A percentile compares a stretch with the other conserved stretches of the same genome.
Conservation (phyloP, 441 rosid genomes). For the Erodium moschatum region DNA sequence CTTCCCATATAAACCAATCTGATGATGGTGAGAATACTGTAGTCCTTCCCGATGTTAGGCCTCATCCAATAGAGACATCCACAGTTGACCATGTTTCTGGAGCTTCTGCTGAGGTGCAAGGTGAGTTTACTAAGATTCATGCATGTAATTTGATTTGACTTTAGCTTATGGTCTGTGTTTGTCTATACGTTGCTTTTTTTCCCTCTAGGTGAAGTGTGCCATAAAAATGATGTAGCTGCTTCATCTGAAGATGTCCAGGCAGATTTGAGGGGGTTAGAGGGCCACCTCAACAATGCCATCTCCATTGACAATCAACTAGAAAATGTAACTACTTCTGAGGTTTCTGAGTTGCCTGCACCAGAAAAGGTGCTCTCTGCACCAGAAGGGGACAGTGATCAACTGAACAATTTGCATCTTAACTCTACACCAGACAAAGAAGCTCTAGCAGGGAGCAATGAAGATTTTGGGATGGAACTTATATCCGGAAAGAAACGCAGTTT, state of each 20-base stretch:
- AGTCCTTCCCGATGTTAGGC: slow-evolving; percentile 18
- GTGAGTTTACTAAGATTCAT: slow-evolving; percentile 39
- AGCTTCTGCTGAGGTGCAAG: slow-evolving; percentile 44
- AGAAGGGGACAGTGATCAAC: slow-evolving; percentile 35
- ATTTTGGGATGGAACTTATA: slow-evolving; percentile 33
- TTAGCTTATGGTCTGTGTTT: slow-evolving; percentile 9
- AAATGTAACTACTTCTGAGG: slow-evolving; percentile 26
- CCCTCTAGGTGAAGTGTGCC: slow-evolving; percentile 33
- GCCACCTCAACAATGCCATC: slow-evolving; percentile 26
- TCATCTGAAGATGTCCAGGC: slow-evolving; percentile 32
- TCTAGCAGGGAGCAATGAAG: slow-evolving; percentile 31
- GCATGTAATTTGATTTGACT: slow-evolving; percentile 17
- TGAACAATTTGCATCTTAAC: slow-evolving; percentile 40
- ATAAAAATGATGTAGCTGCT: slow-evolving; percentile 28
- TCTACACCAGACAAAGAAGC: slow-evolving; percentile 59
- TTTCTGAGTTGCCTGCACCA: slow-evolving; percentile 57
- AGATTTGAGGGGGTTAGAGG: slow-evolving; percentile 29
- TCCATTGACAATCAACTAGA: slow-evolving; percentile 33
- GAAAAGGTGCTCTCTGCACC: slow-evolving; percentile 68
- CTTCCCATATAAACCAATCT: slow-evolving; percentile 24
- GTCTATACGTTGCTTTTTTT: slow-evolving; percentile 13
- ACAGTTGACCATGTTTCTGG: slow-evolving; percentile 24
- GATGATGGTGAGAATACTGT: slow-evolving; percentile 20
- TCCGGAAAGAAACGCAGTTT: slow-evolving; percentile 68
- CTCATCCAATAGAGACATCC: slow-evolving; percentile 20